Percentiles rank a stretch among this genome's conserved stretches.
These are phyloP conservation scores for Arabis alpina DNA, from an alignment of 345 rosid genomes.

Conservation along the genomic window DNA sequence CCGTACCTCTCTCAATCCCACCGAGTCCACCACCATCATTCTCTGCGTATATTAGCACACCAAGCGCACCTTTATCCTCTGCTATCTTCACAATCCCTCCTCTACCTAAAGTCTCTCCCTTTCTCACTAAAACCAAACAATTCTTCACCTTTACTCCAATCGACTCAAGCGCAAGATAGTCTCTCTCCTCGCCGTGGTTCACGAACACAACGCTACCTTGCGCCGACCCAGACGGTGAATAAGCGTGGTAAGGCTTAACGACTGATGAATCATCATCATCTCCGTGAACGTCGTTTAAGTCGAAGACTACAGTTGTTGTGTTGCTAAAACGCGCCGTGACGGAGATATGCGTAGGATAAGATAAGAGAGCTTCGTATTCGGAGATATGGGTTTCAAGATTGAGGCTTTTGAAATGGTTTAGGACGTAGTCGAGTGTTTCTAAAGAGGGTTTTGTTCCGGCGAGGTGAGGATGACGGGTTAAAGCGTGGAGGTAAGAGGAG, in stretches of 20 bases:
- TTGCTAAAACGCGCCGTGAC: constrained; percentile 60
- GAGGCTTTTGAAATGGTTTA: constrained; percentile 61
- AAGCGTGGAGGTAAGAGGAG: constrained; percentile 76
- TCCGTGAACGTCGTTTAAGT: constrained; percentile 47
- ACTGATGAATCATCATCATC: constrained; percentile 13
- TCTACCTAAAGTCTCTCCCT: constrained; percentile 64
- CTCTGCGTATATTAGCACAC: constrained; percentile 74
- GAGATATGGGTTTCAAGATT: constrained; percentile 59
- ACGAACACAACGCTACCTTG: constrained; percentile 63
- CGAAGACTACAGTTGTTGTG: constrained; percentile 46
- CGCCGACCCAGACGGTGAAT: constrained; percentile 82
- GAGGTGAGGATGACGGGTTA: constrained; percentile 80
- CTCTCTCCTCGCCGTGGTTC: constrained; percentile 75
- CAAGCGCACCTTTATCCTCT: constrained; percentile 70
- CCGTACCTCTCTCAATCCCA: constrained; percentile 93
- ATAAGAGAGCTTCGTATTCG: constrained; percentile 63
- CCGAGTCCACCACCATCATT: constrained; percentile 54
- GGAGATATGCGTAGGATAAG: constrained; percentile 68
- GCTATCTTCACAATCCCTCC: constrained; percentile 70
- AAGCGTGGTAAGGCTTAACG: constrained; percentile 86
- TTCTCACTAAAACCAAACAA: constrained; percentile 64
- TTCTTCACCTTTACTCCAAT: constrained; percentile 69
- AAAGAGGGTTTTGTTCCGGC: constrained; percentile 77
- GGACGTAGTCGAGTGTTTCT: constrained; percentile 58
- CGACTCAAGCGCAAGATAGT: constrained; percentile 61